A percentile compares a stretch with the other conserved stretches of the same genome.
These are phyloP conservation scores for Penium margaritaceum DNA, from an alignment of 139 green algal genomes.

Conservation along the genomic window DNA sequence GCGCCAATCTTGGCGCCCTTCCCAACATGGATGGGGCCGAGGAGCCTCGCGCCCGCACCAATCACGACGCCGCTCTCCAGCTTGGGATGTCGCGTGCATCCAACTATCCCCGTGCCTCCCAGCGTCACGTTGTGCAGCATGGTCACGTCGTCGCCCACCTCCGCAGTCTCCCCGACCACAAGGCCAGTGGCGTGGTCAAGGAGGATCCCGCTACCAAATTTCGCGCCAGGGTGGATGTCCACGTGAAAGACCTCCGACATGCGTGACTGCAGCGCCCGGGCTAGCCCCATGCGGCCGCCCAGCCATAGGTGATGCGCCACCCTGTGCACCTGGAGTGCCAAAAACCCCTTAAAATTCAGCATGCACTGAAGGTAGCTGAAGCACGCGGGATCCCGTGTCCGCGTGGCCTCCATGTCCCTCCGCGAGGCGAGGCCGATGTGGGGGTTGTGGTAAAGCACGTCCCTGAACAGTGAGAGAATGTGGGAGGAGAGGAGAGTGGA, in stretches of 20 bases:
- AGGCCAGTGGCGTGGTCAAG: conserved; percentile 53
- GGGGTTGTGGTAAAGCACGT: neutral
- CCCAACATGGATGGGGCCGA: conserved; percentile 51
- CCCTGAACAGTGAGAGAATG: conserved; percentile 73
- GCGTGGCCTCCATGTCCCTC: conserved; percentile 47
- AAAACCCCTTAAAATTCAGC: conserved; percentile 59
- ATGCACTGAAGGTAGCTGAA: conserved; percentile 45
- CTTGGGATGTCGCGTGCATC: conserved; percentile 49
- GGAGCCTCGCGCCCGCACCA: conserved; percentile 44
- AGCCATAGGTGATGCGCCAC: conserved; percentile 50
- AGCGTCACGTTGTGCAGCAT: conserved; percentile 57
- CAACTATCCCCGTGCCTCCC: conserved; percentile 42
- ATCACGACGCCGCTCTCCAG: conserved; percentile 51
- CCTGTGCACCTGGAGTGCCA: conserved; percentile 49
- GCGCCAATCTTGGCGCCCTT: conserved; percentile 53
- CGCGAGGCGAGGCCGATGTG: conserved; percentile 12
- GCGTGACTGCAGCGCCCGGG: conserved; percentile 47
- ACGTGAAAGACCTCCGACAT: conserved; percentile 47
- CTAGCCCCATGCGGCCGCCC: conserved; percentile 31
- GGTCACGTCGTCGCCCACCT: conserved; percentile 52
- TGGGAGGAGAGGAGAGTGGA: conserved; percentile 82
- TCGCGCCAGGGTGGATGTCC: conserved; percentile 52
- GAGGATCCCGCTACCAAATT: conserved; percentile 37
- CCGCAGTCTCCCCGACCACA: conserved; percentile 54
- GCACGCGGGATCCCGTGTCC: conserved; percentile 54